phyloP scores from a whole-genome alignment of 331 rosid genomes.

The Quercus phellos region DNA sequence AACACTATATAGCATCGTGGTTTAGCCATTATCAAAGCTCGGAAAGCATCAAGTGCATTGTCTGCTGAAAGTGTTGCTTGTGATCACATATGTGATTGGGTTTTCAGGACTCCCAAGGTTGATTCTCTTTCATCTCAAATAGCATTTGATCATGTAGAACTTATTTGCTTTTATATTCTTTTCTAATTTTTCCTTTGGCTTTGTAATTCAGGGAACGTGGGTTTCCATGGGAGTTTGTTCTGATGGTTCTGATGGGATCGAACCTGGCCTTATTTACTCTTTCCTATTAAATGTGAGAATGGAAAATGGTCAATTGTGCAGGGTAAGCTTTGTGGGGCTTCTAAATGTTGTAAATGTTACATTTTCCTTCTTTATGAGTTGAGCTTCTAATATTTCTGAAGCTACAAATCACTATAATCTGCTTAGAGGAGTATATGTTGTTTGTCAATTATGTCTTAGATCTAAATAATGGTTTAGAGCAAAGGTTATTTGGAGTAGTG shows the following conservation, averaged over 20 bases:
- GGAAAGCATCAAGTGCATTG: conserved; percentile 79
- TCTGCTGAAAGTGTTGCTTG: conserved; percentile 94
- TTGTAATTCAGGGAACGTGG: conserved; percentile 55
- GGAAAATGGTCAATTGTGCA: conserved; percentile 85
- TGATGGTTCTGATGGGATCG: conserved; percentile 82
- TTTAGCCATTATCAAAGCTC: conserved; percentile 77
- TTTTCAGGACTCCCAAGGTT: conserved; percentile 91
- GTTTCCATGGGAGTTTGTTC: conserved; percentile 96
- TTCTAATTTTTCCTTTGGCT: background rate
- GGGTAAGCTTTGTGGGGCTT: conserved; percentile 32
- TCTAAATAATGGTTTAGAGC: too few species aligned
- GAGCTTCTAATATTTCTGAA: background rate
- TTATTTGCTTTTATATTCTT: conserved; percentile 1
- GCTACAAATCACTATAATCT: background rate
- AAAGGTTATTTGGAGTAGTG: too few species aligned
- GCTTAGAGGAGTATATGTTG: background rate
- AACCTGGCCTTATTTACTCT: conserved; percentile 74
- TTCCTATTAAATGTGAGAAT: conserved; percentile 83
- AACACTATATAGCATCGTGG: conserved; percentile 81
- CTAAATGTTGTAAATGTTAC: background rate
- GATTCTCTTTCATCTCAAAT: conserved; percentile 1
- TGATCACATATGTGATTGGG: conserved; percentile 93
- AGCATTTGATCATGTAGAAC: conserved; percentile 1
- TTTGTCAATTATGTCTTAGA: background rate
- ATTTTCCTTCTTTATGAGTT: background rate